phyloP scores from a whole-genome alignment of 2,329 filamentous ascomycete genomes.

The Dryadomyces sulphureus region DNA sequence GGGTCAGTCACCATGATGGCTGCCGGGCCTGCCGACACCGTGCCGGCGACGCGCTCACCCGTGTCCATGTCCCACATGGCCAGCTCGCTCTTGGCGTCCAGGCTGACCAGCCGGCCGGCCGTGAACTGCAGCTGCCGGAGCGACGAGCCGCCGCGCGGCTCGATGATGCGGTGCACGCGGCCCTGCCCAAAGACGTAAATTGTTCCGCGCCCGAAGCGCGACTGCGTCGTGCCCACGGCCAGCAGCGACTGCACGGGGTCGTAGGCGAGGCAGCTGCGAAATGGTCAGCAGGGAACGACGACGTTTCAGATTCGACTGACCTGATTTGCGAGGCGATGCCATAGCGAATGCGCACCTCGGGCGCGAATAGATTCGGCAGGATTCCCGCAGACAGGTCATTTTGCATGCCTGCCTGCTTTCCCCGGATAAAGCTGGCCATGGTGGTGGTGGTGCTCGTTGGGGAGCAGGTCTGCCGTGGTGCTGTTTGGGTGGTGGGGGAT shows the following conservation, averaged over 20 bases:
- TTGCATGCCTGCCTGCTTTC: slow-evolving; percentile 86
- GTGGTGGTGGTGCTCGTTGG: not conserved
- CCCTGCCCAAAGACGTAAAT: slow-evolving; percentile 80
- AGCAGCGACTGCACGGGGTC: slow-evolving; percentile 89
- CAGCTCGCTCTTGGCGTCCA: slow-evolving; percentile 78
- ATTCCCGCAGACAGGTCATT: slow-evolving; percentile 80
- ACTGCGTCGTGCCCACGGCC: slow-evolving; percentile 80
- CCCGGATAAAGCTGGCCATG: slow-evolving; percentile 80
- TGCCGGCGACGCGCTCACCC: slow-evolving; percentile 49
- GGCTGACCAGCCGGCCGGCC: slow-evolving; percentile 67
- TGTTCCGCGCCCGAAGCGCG: slow-evolving; percentile 69
- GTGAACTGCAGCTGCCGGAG: slow-evolving; percentile 72
- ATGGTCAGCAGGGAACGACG: slow-evolving; percentile 16
- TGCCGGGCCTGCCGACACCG: slow-evolving; percentile 64
- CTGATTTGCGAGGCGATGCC: slow-evolving; percentile 67
- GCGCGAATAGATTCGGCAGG: slow-evolving; percentile 59
- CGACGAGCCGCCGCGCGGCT: slow-evolving; percentile 56
- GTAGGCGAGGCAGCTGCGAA: slow-evolving; percentile 63
- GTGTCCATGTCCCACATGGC: slow-evolving; percentile 68
- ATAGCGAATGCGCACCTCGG: slow-evolving; percentile 72
- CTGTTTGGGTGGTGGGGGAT: not conserved
- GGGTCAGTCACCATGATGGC: slow-evolving; percentile 68
- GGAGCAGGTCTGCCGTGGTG: not conserved
- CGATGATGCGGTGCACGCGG: slow-evolving; percentile 62
- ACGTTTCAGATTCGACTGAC: slow-evolving; percentile 22